A percentile compares a stretch with the other conserved stretches of the same genome.
Conservation (phyloP, 2,329 filamentous ascomycete species). For the Trichophyton benhamiae region DNA sequence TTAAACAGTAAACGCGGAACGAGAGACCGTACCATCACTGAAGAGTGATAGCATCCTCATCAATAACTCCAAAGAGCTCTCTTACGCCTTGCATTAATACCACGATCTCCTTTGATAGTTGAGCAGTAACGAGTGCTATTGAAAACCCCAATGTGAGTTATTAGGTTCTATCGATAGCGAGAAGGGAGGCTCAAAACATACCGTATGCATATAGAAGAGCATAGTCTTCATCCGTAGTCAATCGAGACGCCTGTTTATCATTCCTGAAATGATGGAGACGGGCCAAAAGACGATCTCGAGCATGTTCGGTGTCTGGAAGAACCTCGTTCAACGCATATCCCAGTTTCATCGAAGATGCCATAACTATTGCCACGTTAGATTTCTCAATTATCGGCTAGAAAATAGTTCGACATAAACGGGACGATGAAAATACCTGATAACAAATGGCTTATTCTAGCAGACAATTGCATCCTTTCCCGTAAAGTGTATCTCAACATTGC, state of each 20-base stretch:
- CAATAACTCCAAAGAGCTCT: slow-evolving; percentile 47
- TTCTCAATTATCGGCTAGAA: too few species aligned
- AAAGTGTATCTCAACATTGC: slow-evolving; percentile 68
- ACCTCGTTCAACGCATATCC: slow-evolving; percentile 88
- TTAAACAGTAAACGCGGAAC: too few species aligned
- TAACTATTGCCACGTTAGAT: slow-evolving; percentile 44
- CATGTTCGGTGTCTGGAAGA: slow-evolving; percentile 67
- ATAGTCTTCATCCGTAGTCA: slow-evolving; percentile 54
- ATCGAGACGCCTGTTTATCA: slow-evolving; percentile 42
- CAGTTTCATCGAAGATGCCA: slow-evolving; percentile 85
- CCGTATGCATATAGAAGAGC: slow-evolving; percentile 86
- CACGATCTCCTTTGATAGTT: slow-evolving; percentile 44
- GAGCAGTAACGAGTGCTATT: slow-evolving; percentile 49
- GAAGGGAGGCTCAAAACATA: slow-evolving; percentile 24
- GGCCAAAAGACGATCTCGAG: slow-evolving; percentile 69
- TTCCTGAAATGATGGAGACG: slow-evolving; percentile 81
- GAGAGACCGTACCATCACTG: slow-evolving; percentile 23
- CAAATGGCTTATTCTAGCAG: slow-evolving; percentile 81
- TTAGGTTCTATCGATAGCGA: neutral
- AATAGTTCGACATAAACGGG: neutral
- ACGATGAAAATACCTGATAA: slow-evolving; percentile 39
- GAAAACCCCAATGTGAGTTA: slow-evolving; percentile 5
- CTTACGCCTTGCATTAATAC: slow-evolving; percentile 45
- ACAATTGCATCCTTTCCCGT: slow-evolving; percentile 66
- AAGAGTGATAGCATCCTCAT: slow-evolving; percentile 49